Conservation (phyloP, 441 rosid genomes). For the Adansonia grandidieri region DNA sequence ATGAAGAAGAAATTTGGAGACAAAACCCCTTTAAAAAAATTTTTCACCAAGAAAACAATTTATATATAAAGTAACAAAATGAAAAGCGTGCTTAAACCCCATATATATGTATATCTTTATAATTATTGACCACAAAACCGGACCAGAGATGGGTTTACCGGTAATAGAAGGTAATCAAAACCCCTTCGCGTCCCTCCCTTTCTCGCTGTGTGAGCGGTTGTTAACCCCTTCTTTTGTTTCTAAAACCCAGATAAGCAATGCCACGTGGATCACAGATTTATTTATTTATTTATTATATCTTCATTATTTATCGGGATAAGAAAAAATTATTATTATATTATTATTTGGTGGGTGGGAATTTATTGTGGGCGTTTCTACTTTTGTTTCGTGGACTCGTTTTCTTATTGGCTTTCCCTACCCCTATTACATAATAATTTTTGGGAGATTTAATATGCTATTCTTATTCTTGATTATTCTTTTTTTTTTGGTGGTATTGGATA, state of each 20-base stretch:
- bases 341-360: not conserved
- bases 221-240: slow-evolving; percentile 26
- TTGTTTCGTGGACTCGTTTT: not conserved
- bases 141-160: slow-evolving; percentile 40
- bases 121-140: slow-evolving; percentile 57
- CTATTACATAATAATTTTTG: not conserved
- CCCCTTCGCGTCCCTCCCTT: slow-evolving; percentile 20
- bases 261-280: slow-evolving; percentile 43
- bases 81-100: slow-evolving; percentile 61
- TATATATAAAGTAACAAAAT: not conserved
- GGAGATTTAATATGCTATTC: not conserved
- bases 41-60: slow-evolving; percentile 23
- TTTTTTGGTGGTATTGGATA: too few relatives aligned
- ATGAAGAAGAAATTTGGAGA: slow-evolving; percentile 31
- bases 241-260: slow-evolving; percentile 30
- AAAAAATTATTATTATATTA: not conserved
- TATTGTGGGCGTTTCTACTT: not conserved
- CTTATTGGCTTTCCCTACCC: not conserved
- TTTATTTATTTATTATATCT: not conserved
- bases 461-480: too few relatives aligned
- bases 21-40: slow-evolving; percentile 44
- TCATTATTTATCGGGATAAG: not conserved
- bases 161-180: slow-evolving; percentile 44
- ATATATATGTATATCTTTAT: not conserved
- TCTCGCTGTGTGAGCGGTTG: slow-evolving; percentile 26